These are phyloP conservation scores for Pyrus bretschneideri DNA, from an alignment of 306 rosid species.

Conservation along the genomic window DNA sequence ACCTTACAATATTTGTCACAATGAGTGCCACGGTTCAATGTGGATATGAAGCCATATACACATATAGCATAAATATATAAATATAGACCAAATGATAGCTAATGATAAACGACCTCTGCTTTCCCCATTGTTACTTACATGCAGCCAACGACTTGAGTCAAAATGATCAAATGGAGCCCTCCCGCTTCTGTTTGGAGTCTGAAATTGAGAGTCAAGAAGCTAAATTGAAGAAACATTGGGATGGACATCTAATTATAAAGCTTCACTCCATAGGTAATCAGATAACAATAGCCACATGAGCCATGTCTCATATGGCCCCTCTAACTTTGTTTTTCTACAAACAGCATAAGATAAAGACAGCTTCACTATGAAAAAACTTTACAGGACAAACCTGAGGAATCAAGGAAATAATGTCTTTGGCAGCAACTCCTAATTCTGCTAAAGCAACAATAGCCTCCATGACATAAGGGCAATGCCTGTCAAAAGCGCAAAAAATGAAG, in stretches of 20 bases:
- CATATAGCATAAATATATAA: not conserved
- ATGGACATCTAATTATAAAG: not conserved
- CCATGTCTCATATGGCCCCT: not conserved
- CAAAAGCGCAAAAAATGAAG: slow-evolving; percentile 19
- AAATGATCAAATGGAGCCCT: slow-evolving; percentile 75
- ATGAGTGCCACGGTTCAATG: not conserved
- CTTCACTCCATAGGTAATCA: not conserved
- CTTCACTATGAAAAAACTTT: not conserved
- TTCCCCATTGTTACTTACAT: slow-evolving; percentile 53
- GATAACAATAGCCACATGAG: not conserved
- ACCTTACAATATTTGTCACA: not conserved
- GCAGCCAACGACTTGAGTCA: slow-evolving; percentile 94
- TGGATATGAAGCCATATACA: not conserved
- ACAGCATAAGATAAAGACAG: not conserved
- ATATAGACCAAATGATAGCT: not conserved
- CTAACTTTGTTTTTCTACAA: not conserved
- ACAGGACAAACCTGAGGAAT: slow-evolving; percentile 72
- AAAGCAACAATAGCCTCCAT: slow-evolving; percentile 83
- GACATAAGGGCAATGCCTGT: slow-evolving; percentile 80
- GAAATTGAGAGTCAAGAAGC: slow-evolving; percentile 24
- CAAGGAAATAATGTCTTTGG: slow-evolving; percentile 79
- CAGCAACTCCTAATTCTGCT: slow-evolving; percentile 73
- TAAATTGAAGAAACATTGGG: not conserved
- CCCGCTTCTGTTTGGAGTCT: slow-evolving; percentile 77
- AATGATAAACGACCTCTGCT: not conserved